These are phyloP conservation scores for Neurospora cerealis DNA, from an alignment of 495 filamentous ascomycete genomes.

Conservation along the genomic window DNA sequence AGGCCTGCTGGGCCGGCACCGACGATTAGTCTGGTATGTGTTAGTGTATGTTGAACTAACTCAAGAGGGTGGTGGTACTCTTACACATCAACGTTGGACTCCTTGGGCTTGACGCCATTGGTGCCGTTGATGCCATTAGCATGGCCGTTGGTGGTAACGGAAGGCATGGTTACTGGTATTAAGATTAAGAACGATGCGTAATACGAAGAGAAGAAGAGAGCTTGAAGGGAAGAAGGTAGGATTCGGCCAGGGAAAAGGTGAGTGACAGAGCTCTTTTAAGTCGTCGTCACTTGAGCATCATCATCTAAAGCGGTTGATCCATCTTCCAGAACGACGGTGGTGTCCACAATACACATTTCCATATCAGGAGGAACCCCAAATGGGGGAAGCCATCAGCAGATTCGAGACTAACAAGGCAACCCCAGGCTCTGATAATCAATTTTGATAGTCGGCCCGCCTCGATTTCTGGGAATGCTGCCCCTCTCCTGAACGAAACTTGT, in stretches of 20 bases:
- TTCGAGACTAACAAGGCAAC: neutral
- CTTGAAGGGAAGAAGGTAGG: neutral
- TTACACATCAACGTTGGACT: slow-evolving; percentile 27
- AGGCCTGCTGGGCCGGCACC: slow-evolving; percentile 59
- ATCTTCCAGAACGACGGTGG: neutral
- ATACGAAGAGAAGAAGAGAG: neutral
- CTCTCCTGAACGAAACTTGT: neutral
- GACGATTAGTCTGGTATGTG: slow-evolving; percentile 36
- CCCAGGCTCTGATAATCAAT: neutral
- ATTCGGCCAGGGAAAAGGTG: neutral
- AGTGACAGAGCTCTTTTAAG: neutral
- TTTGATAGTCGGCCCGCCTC: neutral
- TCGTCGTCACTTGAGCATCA: neutral
- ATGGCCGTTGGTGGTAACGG: neutral
- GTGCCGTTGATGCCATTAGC: neutral
- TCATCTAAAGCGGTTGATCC: neutral
- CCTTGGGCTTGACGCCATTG: slow-evolving; percentile 1
- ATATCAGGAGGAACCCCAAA: neutral
- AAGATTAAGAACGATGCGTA: neutral
- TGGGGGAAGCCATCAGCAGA: neutral
- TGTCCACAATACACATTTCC: neutral
- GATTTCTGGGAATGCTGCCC: neutral
- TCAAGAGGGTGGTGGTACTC: neutral
- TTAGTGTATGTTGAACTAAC: neutral
- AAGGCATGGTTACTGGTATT: neutral